A percentile compares a stretch with the other conserved stretches of the same genome.
Conservation (phyloP, 352 stramenopile species). For the Phytophthora agathidicida region DNA sequence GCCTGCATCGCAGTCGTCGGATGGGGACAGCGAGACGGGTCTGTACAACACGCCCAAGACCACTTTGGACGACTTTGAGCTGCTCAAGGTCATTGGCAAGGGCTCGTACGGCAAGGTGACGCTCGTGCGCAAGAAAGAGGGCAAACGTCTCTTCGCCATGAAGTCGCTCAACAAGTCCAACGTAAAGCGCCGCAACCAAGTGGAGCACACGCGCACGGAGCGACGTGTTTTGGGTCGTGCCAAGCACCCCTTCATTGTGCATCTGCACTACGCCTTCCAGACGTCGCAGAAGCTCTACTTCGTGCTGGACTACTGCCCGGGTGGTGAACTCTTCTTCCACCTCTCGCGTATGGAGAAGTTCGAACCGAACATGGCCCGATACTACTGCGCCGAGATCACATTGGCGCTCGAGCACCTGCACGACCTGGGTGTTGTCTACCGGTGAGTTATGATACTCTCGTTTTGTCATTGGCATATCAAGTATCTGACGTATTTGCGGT, state of each 20-base stretch:
- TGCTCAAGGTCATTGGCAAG: constrained; percentile 93
- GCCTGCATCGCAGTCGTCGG: constrained; percentile 33
- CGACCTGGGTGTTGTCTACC: constrained; percentile 88
- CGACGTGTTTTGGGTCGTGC: constrained; percentile 87
- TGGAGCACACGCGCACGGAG: constrained; percentile 99
- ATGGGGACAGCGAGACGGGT: constrained; percentile 39
- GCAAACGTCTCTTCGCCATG: constrained; percentile 82
- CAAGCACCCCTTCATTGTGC: constrained; percentile 92
- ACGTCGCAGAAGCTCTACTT: constrained; percentile 93
- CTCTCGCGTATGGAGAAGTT: constrained; percentile 91
- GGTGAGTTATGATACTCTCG: constrained; percentile 32
- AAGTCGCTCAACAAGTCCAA: constrained; percentile 92
- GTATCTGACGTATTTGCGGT: constrained; percentile 6
- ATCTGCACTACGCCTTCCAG: constrained; percentile 92
- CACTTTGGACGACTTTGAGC: constrained; percentile 92
- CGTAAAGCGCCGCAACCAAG: constrained; percentile 95
- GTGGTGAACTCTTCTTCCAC: constrained; percentile 92
- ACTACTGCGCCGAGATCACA: constrained; percentile 93
- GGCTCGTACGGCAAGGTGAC: constrained; percentile 93
- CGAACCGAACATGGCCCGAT: constrained; percentile 83
- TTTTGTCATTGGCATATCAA: not conserved
- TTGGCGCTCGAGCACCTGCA: constrained; percentile 91
- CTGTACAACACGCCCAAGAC: constrained; percentile 91
- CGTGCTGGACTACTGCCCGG: constrained; percentile 92
- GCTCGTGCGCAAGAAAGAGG: constrained; percentile 86